A percentile compares a stretch with the other conserved stretches of the same genome.
phyloP scores from a whole-genome alignment of 208 protist genomes.

The Leishmania turanica region DNA sequence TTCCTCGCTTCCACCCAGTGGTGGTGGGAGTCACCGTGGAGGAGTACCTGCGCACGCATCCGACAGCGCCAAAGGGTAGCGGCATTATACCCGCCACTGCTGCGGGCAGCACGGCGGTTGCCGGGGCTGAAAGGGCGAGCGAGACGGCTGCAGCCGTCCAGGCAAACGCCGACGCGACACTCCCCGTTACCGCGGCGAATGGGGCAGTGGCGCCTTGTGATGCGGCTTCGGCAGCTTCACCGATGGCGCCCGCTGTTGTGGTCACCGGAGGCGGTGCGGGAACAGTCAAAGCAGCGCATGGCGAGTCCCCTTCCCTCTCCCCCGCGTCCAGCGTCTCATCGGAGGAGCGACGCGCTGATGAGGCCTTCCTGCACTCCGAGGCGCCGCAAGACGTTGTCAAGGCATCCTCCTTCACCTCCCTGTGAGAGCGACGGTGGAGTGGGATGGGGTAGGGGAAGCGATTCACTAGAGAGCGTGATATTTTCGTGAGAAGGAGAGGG shows the following conservation, averaged over 20 bases:
- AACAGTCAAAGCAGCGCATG: neutral
- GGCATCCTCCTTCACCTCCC: conserved; percentile 14
- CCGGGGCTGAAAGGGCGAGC: neutral
- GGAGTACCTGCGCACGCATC: conserved; percentile 21
- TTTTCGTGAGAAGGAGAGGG: neutral
- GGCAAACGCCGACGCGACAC: neutral
- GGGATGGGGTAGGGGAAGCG: neutral
- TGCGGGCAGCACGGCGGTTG: neutral
- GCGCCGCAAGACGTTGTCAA: conserved; percentile 18
- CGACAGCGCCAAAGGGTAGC: neutral
- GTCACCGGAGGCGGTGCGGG: neutral
- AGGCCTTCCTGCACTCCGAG: conserved; percentile 20
- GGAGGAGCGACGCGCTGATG: conserved; percentile 15
- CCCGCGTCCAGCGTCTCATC: neutral
- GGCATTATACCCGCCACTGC: neutral
- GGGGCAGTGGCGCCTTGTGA: neutral
- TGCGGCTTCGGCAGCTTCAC: neutral
- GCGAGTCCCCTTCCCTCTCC: neutral
- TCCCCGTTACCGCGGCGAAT: neutral
- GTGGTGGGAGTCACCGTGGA: conserved; percentile 17
- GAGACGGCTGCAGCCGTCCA: neutral
- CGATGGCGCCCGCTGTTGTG: neutral
- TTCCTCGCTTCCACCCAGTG: conserved; percentile 13
- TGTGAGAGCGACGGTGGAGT: conserved; percentile 1
- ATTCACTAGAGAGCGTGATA: too few species aligned